A percentile compares a stretch with the other conserved stretches of the same genome.
phyloP scores from a whole-genome alignment of 164 flowering plant genomes.

The Aristolochia contorta region DNA sequence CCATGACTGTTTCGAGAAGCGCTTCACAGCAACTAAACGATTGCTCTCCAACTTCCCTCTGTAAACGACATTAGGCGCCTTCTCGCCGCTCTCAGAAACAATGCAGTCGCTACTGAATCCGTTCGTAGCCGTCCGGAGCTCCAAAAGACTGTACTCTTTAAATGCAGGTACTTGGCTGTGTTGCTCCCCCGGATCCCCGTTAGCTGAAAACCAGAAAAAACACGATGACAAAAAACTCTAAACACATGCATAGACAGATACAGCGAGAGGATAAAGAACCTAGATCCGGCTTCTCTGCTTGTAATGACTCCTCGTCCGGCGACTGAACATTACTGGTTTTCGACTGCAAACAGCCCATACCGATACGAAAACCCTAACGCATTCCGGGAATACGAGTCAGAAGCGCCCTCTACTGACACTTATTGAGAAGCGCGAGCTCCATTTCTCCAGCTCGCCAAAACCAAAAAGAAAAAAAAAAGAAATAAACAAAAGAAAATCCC shows the following conservation, averaged over 20 bases:
- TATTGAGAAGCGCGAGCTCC: not conserved
- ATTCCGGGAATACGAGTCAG: not conserved
- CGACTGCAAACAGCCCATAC: slow-evolving; percentile 80
- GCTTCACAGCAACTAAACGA: slow-evolving; percentile 56
- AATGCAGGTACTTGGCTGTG: slow-evolving; percentile 41
- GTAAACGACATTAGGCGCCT: slow-evolving; percentile 76
- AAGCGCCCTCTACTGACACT: not conserved
- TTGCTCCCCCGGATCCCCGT: slow-evolving; percentile 33
- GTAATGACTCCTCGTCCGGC: slow-evolving; percentile 41
- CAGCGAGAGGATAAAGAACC: slow-evolving; percentile 17
- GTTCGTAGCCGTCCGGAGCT: slow-evolving; percentile 58
- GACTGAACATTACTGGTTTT: slow-evolving; percentile 58
- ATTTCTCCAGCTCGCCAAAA: not conserved
- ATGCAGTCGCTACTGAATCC: slow-evolving; percentile 50
- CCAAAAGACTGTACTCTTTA: slow-evolving; percentile 41
- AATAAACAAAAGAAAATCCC: not conserved
- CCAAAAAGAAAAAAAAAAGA: not conserved
- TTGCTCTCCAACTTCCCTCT: slow-evolving; percentile 46
- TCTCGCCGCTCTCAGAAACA: slow-evolving; percentile 83
- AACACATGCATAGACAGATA: slow-evolving; percentile 1
- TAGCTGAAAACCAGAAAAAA: slow-evolving; percentile 9
- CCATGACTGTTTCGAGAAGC: slow-evolving; percentile 71
- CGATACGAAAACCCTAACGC: slow-evolving; percentile 4
- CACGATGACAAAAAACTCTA: not conserved
- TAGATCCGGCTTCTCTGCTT: slow-evolving; percentile 39